phyloP scores from a whole-genome alignment of 108 stramenopile genomes.

The Chaetoceros tenuissimus region DNA sequence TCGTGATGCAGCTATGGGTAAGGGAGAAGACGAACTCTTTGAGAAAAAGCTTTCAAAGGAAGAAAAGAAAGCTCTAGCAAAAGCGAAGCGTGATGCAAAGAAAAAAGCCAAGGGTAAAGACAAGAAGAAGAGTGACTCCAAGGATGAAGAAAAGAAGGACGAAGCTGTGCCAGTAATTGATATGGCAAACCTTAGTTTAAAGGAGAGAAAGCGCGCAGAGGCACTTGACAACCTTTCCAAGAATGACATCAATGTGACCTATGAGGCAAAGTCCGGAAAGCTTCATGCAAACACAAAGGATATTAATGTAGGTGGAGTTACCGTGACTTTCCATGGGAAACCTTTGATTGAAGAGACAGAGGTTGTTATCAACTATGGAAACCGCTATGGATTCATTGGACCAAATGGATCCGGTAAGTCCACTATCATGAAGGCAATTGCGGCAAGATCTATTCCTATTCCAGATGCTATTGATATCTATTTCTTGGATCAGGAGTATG shows the following conservation, averaged over 20 bases:
- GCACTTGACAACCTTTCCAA: slow-evolving; percentile 63
- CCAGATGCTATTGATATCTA: slow-evolving; percentile 95
- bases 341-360: slow-evolving; percentile 82
- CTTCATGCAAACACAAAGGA: slow-evolving; percentile 88
- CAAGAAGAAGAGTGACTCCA: slow-evolving; percentile 19
- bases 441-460: slow-evolving; percentile 92
- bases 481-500: slow-evolving; percentile 92
- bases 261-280: slow-evolving; percentile 59
- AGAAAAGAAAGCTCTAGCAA: slow-evolving; percentile 86
- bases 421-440: slow-evolving; percentile 95
- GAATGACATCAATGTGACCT: slow-evolving; percentile 77
- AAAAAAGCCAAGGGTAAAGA: slow-evolving; percentile 45
- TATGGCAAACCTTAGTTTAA: slow-evolving; percentile 12
- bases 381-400: slow-evolving; percentile 88
- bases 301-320: slow-evolving; percentile 93
- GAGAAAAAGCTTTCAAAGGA: slow-evolving; percentile 89
- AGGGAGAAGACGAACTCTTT: slow-evolving; percentile 84
- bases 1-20: slow-evolving; percentile 83
- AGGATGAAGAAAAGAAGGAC: slow-evolving; percentile 39
- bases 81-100: slow-evolving; percentile 84
- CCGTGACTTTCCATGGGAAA: slow-evolving; percentile 90
- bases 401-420: slow-evolving; percentile 66
- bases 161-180: slow-evolving; percentile 16
- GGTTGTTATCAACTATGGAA: slow-evolving; percentile 88
- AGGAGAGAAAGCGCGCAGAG: slow-evolving; percentile 53